Evolutionary conservation across 2,329 filamentous ascomycete genomes (phyloP).

Genomic region (Chaetomiaceae sp.): DNA sequence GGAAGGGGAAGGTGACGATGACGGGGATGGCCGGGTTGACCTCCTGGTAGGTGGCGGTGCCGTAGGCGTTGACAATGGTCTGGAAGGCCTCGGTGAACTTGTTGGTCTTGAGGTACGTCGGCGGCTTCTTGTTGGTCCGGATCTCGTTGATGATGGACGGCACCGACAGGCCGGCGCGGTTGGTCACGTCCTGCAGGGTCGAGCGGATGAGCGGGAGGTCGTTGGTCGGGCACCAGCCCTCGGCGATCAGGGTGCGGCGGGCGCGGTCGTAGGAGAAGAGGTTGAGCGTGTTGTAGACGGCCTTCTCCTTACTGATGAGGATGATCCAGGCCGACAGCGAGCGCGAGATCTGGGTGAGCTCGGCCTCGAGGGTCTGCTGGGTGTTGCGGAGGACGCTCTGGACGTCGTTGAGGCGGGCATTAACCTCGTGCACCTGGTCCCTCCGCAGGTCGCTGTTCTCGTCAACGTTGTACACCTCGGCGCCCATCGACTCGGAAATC

Average conservation of each 20-base stretch:
- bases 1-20: conserved; percentile 97
- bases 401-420: conserved; percentile 84
- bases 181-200: conserved; percentile 93
- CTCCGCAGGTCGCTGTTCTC: conserved; percentile 93
- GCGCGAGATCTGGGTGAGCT: conserved; percentile 88
- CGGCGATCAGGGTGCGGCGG: conserved; percentile 91
- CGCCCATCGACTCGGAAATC: conserved; percentile 95
- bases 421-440: conserved; percentile 97
- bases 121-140: conserved; percentile 92
- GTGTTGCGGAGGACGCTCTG: conserved; percentile 92
- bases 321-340: conserved; percentile 96
- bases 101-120: conserved; percentile 96
- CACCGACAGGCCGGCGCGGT: conserved; percentile 90
- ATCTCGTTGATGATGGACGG: conserved; percentile 99
- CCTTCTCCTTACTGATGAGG: conserved; percentile 96
- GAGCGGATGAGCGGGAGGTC: conserved; percentile 84
- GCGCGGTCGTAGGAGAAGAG: conserved; percentile 95
- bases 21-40: conserved; percentile 94
- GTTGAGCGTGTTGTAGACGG: conserved; percentile 92
- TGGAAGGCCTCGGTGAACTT: conserved; percentile 98
- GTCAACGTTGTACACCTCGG: conserved; percentile 93
- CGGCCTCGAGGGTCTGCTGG: conserved; percentile 86
- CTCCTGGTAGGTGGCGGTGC: conserved; percentile 94
- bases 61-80: conserved; percentile 98
- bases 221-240: conserved; percentile 95